Conservation (phyloP, 1,284 basidiomycete species). For the Rhodotorula sp. region DNA sequence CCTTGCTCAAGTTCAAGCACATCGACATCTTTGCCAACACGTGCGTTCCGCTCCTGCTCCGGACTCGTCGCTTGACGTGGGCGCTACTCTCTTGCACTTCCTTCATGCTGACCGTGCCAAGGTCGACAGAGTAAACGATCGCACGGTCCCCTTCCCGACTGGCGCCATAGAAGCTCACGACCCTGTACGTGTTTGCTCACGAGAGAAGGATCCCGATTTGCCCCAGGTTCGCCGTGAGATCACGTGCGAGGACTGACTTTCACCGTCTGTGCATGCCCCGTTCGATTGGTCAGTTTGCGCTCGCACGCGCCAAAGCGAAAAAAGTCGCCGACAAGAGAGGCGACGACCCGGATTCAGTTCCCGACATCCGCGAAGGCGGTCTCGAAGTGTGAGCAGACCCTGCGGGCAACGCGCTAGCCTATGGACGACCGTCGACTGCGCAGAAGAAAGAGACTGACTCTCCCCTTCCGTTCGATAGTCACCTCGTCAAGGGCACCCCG, state of each 20-base stretch:
- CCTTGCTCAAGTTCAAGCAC: constrained; percentile 65
- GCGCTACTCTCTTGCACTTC: not conserved
- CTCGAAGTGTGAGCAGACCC: constrained; percentile 28
- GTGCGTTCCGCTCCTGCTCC: not conserved
- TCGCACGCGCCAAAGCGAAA: constrained; percentile 35
- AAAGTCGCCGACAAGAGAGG: constrained; percentile 19
- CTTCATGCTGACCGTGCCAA: not conserved
- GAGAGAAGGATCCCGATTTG: too few species aligned
- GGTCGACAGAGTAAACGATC: constrained; percentile 45
- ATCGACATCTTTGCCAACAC: constrained; percentile 82
- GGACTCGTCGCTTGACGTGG: too few species aligned
- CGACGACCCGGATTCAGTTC: constrained; percentile 20
- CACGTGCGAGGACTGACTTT: not conserved
- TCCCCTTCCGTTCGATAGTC: not conserved
- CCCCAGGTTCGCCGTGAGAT: too few species aligned
- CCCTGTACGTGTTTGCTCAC: constrained; percentile 55
- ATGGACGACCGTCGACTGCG: not conserved
- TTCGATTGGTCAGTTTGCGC: constrained; percentile 21
- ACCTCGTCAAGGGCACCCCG: constrained; percentile 7
- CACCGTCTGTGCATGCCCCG: not conserved
- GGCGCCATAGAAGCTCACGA: constrained; percentile 70
- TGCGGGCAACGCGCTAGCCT: rapidly evolving
- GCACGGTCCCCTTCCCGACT: constrained; percentile 78
- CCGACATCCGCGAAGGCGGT: constrained; percentile 31
- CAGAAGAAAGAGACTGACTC: not conserved